Evolutionary conservation across 139 green algal species (phyloP), one percentile per base, ranked within the genome.

Genomic region (Closterium sp.): DNA sequence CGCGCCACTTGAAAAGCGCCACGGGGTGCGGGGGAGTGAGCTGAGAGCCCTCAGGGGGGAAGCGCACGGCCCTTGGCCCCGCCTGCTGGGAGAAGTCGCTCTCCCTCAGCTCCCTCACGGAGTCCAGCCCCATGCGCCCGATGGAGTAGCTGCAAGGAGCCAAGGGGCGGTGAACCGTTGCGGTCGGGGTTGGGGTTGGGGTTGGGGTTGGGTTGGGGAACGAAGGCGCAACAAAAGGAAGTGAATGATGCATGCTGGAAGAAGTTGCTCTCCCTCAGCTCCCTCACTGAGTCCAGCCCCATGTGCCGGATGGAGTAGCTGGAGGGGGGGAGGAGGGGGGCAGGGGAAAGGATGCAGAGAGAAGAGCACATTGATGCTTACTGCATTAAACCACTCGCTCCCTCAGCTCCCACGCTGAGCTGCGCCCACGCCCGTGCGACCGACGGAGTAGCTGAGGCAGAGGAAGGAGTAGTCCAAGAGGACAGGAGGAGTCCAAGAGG

Each of bases 1-100:
- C 97, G 94, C 98, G 99, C 97, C 97, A 99, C 89, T 96, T 96
- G 92, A 99, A 99, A 84, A 97, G 94, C 2, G 32, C 94, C 25
- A 85, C 95, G 10, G 88, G 88, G 91, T 98, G 97, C 10, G 96
- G 95, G 10, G 97, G 96, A 0, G 97, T 98, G 33, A 92, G 92
- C 30, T 93, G 84, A 36, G 86, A 95, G 88, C 96, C 97, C 4
- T 90, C 69, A 0, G 93, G 94, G 0, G 97, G 97, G 92, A 99
- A 98, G 34, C 93, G 69, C 32, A 93, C 55, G 31, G 23, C 83
- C 30, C 30, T 86, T 32, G 83, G 83, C 8, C 30, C 83, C 30
- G 83, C 83, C 4, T 76, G 55, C 55, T 76, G 55, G 0, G 30
- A 33, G 86, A 89, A 89, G 1, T 89, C 86, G 28, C 28, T 31